Evolutionary conservation across 306 rosid species (phyloP).

Genomic region (Lotus japonicus): DNA sequence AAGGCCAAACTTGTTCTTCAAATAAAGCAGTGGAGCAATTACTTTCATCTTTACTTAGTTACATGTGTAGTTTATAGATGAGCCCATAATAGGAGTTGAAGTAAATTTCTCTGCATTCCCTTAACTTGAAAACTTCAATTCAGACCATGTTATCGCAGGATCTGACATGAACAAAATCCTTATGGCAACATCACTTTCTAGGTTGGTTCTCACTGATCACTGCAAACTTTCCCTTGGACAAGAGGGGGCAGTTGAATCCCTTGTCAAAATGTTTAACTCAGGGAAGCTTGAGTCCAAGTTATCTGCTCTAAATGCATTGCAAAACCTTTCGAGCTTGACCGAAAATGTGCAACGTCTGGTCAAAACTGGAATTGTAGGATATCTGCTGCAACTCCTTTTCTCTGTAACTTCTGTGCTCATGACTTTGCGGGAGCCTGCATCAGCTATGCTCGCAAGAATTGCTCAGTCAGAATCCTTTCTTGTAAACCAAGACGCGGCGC

Average conservation of each 20-base stretch:
- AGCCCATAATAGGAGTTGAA: background rate
- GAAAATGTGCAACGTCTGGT: conserved; percentile 53
- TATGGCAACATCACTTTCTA: conserved; percentile 76
- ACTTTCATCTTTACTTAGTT: background rate
- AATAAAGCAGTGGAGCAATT: background rate
- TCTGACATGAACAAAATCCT: conserved; percentile 76
- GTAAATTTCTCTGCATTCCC: background rate
- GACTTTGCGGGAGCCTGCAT: conserved; percentile 81
- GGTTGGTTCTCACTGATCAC: conserved; percentile 69
- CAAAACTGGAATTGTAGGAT: conserved; percentile 47
- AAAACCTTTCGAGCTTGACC: conserved; percentile 48
- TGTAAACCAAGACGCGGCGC: conserved; percentile 44
- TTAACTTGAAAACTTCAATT: background rate
- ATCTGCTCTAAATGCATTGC: conserved; percentile 72
- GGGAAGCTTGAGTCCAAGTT: conserved; percentile 83
- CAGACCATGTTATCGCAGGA: conserved; percentile 38
- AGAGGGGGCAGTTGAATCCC: conserved; percentile 66
- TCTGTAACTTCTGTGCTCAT: conserved; percentile 78
- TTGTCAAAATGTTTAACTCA: conserved; percentile 53
- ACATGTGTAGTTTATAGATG: background rate
- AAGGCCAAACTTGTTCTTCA: no score
- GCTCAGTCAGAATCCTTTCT: conserved; percentile 62
- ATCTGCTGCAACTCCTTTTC: conserved; percentile 74
- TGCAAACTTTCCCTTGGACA: conserved; percentile 61
- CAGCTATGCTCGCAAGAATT: conserved; percentile 65